Base-by-base conservation (phyloP, 2,329 filamentous ascomycete genomes). In the Penicillium oxalicum region DNA sequence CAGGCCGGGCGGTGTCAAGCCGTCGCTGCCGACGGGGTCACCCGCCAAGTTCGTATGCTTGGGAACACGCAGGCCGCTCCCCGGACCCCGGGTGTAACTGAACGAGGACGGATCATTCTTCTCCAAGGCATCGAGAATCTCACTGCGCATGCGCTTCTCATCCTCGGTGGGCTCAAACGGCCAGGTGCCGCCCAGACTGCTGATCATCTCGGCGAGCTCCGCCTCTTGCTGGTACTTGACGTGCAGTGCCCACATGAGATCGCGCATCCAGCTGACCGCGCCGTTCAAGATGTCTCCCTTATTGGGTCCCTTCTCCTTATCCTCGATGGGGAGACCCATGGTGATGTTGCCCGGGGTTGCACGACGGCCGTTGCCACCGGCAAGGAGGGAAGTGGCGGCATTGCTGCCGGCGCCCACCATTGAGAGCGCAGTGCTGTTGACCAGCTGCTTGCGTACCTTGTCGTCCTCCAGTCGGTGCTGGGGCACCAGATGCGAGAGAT, bases 241-340 rank as follows among this genome's bases (percentile, higher is more conserved):
- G 64, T 95, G 84, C 51, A 95, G 75, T 74, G 94, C 86, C 93
- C 93, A 97, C 89, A 97, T 95, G 45, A 98, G 77, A 72, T 98
- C 93, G 54, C 91, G 83, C 52, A 89, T 96, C 93, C 93, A 98
- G 71, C 89, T 90, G 46, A 97, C 93, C 32, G 91, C 88, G 28
- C 93, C 91, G 64, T 97, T 97, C 61, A 98, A 84, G 51, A 98
- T 97, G 61, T 98, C 93, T 42, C 93, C 93, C 74, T 98, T 98
- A 77, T 97, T 97, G 5, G 93, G 93, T 0, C 93, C 93, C 67
- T 97, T 97, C 73, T 98, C 93, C 68, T 97, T 97, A 59, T 97
- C 93, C 61, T 98, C 93, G 33, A 95, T 80, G 0, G 93, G 91
- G 28, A 97, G 79, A 11, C 91, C 90, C 56, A 91, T 91, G 5